A percentile compares a stretch with the other conserved stretches of the same genome.
Evolutionary conservation across 2,329 filamentous ascomycete species (phyloP).

Genomic region (Penicillium sp.): DNA sequence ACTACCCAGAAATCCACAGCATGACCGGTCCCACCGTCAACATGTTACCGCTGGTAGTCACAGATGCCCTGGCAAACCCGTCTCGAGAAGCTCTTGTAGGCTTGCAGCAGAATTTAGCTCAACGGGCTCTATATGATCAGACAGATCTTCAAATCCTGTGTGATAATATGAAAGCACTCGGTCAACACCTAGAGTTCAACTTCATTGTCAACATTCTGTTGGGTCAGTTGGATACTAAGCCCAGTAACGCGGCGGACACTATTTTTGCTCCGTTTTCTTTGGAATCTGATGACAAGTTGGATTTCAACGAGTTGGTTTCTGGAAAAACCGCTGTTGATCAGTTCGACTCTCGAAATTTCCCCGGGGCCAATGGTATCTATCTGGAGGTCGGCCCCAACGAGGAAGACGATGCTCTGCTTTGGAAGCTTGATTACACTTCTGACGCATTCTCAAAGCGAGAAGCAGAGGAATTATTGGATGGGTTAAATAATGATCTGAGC

Average conservation of each 20-base stretch:
- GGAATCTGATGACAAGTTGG: neutral
- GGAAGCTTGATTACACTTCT: neutral
- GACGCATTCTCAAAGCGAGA: neutral
- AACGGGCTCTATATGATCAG: conserved; percentile 1
- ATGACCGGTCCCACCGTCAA: conserved; percentile 3
- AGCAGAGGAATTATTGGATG: conserved; percentile 1
- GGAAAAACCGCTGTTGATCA: neutral
- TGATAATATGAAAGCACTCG: neutral
- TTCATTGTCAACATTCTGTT: conserved; percentile 8
- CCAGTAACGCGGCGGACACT: neutral
- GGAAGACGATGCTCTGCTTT: neutral
- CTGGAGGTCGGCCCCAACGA: conserved; percentile 4
- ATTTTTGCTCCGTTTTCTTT: neutral
- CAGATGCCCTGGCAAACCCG: neutral
- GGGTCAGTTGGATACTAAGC: neutral
- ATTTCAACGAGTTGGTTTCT: too few relatives aligned
- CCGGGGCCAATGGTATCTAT: neutral
- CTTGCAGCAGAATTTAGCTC: conserved; percentile 3
- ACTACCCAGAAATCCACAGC: neutral
- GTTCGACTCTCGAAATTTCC: neutral
- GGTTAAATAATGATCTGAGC: neutral
- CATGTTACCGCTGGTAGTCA: conserved; percentile 1
- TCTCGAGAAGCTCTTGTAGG: neutral
- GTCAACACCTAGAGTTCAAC: conserved; percentile 4
- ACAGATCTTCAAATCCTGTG: neutral